Evolutionary conservation across 1,139 yeast species (phyloP).

Genomic region (Candida sp.): DNA sequence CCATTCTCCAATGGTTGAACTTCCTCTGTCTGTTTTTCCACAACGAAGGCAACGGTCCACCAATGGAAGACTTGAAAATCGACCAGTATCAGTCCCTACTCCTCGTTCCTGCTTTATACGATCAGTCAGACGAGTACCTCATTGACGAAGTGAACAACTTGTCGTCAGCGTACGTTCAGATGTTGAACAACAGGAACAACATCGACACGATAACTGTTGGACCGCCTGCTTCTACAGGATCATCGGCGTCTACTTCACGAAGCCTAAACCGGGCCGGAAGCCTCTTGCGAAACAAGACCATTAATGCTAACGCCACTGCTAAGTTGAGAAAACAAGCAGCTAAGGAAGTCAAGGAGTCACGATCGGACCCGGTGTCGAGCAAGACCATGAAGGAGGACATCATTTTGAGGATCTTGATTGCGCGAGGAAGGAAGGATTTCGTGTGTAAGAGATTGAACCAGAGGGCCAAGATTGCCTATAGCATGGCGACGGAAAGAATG

Average conservation of each 20-base stretch:
- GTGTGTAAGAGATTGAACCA: conserved; percentile 63
- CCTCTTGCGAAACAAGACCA: conserved; percentile 67
- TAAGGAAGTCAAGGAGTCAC: conserved; percentile 54
- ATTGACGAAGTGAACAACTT: conserved; percentile 64
- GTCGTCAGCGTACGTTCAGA: conserved; percentile 54
- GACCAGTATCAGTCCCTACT: conserved; percentile 68
- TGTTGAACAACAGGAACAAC: conserved; percentile 49
- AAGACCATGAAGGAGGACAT: conserved; percentile 68
- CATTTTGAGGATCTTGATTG: conserved; percentile 61
- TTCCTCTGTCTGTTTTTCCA: conserved; percentile 77
- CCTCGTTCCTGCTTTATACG: conserved; percentile 71
- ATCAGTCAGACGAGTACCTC: conserved; percentile 53
- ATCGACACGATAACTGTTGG: no score
- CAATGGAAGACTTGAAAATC: conserved; percentile 65
- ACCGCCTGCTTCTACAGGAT: neutral
- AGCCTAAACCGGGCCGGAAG: conserved; percentile 42
- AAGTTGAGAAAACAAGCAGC: conserved; percentile 59
- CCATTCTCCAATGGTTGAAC: conserved; percentile 74
- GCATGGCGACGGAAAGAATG: conserved; percentile 64
- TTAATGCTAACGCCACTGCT: conserved; percentile 74
- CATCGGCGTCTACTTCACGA: conserved; percentile 3
- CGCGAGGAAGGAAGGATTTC: conserved; percentile 43
- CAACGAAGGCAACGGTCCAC: conserved; percentile 84
- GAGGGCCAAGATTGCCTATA: conserved; percentile 64
- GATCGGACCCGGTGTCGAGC: conserved; percentile 58